Evolutionary conservation across 148 eudicot species (phyloP).

Genomic region (Arctostaphylos glauca): DNA sequence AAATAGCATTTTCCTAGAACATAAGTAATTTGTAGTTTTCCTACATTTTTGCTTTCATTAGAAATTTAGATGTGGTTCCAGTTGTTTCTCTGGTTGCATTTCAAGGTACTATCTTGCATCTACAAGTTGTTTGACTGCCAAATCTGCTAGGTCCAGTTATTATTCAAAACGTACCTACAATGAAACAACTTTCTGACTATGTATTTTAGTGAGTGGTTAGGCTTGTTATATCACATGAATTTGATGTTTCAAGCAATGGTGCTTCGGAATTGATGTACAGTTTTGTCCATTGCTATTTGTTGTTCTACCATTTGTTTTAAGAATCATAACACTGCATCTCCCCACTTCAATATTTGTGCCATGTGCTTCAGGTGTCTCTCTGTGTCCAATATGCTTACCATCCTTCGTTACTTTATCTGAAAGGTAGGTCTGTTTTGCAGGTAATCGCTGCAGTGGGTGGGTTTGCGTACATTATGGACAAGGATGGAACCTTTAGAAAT

Average conservation of each 20-base stretch:
- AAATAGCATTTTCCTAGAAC: background rate
- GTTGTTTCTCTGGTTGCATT: background rate
- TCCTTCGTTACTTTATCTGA: background rate
- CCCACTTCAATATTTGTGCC: background rate
- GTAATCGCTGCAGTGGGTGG: slow-evolving; percentile 67
- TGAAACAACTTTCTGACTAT: background rate
- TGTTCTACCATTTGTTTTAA: slow-evolving; percentile 9
- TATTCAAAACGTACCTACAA: background rate
- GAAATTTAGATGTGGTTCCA: background rate
- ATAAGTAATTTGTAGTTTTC: background rate
- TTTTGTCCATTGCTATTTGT: background rate
- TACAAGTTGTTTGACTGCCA: background rate
- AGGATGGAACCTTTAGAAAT: slow-evolving; percentile 77
- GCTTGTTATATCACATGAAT: background rate
- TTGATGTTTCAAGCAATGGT: background rate
- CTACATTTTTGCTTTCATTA: background rate
- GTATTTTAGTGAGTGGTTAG: background rate
- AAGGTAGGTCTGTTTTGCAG: slow-evolving; percentile 32
- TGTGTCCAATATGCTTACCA: background rate
- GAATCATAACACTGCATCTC: background rate
- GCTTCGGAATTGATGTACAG: background rate
- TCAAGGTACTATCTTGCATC: background rate
- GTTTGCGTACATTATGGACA: slow-evolving; percentile 76
- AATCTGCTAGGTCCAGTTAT: background rate
- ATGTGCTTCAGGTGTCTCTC: background rate